Percentiles rank a stretch among this genome's conserved stretches.
phyloP scores from a whole-genome alignment of 495 filamentous ascomycete species.

The Aspergillus ostianus region DNA sequence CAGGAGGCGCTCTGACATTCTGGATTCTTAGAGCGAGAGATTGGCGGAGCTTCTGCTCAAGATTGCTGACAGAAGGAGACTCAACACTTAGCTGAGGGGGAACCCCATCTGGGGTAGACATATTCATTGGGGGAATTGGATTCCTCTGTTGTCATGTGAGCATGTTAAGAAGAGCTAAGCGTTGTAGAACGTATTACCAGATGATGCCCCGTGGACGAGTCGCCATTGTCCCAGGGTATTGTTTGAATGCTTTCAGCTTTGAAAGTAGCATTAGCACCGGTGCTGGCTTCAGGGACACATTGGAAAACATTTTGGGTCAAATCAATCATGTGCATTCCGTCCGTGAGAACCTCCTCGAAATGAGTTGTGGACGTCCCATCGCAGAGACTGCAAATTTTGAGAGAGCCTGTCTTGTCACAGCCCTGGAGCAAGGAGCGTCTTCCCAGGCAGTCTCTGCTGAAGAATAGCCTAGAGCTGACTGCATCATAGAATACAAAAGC shows the following conservation, averaged over 20 bases:
- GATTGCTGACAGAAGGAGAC: constrained; percentile 53
- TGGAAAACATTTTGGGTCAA: constrained; percentile 32
- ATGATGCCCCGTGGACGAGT: constrained; percentile 21
- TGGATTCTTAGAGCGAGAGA: constrained; percentile 66
- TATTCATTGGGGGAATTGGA: constrained; percentile 64
- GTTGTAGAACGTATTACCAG: constrained; percentile 36
- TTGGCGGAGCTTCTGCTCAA: constrained; percentile 58
- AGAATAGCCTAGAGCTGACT: constrained; percentile 59
- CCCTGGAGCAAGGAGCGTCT: constrained; percentile 73
- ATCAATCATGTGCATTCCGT: constrained; percentile 70
- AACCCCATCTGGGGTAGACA: constrained; percentile 38
- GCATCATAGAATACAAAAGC: constrained; percentile 88
- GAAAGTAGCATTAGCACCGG: constrained; percentile 4
- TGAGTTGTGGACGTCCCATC: constrained; percentile 46
- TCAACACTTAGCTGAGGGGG: constrained; percentile 39
- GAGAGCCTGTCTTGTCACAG: constrained; percentile 37
- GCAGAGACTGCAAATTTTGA: constrained; percentile 76
- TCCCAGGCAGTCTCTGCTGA: constrained; percentile 81
- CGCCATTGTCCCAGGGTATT: constrained; percentile 28
- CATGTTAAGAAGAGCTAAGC: not conserved
- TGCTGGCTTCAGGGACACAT: not conserved
- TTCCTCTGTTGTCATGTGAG: constrained; percentile 40
- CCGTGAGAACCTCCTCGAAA: constrained; percentile 81
- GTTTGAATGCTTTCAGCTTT: constrained; percentile 31
- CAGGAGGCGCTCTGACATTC: constrained; percentile 60